Conservation (phyloP, 1,284 basidiomycete genomes). For the Fomes fomentarius region DNA sequence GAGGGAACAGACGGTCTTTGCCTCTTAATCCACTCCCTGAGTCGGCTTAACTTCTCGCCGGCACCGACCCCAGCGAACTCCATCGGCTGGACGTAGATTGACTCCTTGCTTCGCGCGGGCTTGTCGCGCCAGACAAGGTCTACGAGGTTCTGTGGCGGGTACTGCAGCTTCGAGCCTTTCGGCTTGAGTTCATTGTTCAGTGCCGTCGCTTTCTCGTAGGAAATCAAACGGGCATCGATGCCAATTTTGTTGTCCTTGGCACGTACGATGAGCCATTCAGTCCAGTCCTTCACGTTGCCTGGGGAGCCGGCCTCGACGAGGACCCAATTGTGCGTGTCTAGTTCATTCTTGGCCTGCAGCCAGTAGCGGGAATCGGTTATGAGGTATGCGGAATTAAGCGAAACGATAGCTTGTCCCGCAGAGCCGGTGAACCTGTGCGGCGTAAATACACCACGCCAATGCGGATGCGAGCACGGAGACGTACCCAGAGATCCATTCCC, state of each 20-base stretch:
- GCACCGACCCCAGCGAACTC: slow-evolving; percentile 74
- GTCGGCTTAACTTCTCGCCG: slow-evolving; percentile 54
- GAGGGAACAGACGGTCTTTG: slow-evolving; percentile 64
- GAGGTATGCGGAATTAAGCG: slow-evolving; percentile 67
- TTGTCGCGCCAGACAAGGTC: slow-evolving; percentile 85
- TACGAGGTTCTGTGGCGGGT: slow-evolving; percentile 81
- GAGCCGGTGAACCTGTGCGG: slow-evolving; percentile 81
- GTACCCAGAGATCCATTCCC: slow-evolving; percentile 84
- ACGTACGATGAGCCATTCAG: slow-evolving; percentile 72
- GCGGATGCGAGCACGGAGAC: slow-evolving; percentile 29
- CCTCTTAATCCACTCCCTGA: slow-evolving; percentile 64
- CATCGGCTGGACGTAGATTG: slow-evolving; percentile 76
- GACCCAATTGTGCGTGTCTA: slow-evolving; percentile 76
- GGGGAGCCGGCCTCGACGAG: slow-evolving; percentile 68
- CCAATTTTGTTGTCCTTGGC: slow-evolving; percentile 69
- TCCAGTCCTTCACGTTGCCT: slow-evolving; percentile 72
- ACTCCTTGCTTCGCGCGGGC: slow-evolving; percentile 66
- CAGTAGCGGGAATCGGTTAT: slow-evolving; percentile 92
- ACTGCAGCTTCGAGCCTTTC: slow-evolving; percentile 64
- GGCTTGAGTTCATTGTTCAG: slow-evolving; percentile 58
- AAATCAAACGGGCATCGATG: slow-evolving; percentile 87
- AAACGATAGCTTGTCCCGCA: slow-evolving; percentile 83
- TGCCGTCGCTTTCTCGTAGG: slow-evolving; percentile 69
- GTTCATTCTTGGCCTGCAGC: slow-evolving; percentile 78
- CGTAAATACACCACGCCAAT: not conserved